phyloP scores from a whole-genome alignment of 2,329 filamentous ascomycete genomes.

The Colletotrichum zoysiae region DNA sequence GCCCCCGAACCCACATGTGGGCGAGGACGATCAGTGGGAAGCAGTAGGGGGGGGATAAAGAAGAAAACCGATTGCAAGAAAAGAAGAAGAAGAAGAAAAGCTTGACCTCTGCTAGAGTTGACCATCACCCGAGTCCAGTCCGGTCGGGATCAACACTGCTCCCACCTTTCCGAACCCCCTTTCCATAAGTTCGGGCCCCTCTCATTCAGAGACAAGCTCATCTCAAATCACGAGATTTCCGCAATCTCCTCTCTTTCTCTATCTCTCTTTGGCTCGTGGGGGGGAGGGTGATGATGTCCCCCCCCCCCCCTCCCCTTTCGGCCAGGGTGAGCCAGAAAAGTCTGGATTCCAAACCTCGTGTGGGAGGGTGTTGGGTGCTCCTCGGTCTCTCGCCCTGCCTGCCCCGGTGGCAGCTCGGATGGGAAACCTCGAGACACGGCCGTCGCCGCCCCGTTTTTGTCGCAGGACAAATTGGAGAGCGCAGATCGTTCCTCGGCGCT shows the following conservation, averaged over 20 bases:
- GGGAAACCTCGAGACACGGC: too few relatives aligned
- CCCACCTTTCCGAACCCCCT: background rate
- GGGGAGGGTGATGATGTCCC: too few relatives aligned
- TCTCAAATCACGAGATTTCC: conserved; percentile 7
- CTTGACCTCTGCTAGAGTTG: background rate
- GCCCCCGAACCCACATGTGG: background rate
- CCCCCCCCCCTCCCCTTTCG: background rate
- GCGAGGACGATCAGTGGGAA: background rate
- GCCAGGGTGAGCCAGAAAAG: conserved; percentile 17
- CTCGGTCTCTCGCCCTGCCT: conserved; percentile 16
- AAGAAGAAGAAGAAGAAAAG: background rate
- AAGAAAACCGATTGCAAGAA: too few relatives aligned
- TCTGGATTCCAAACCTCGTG: background rate
- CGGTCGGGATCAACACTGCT: conserved; percentile 7
- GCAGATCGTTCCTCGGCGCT: conserved; percentile 5
- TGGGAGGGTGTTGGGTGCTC: background rate
- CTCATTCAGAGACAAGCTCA: conserved; percentile 6
- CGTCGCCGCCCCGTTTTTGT: background rate
- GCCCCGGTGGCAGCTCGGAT: background rate
- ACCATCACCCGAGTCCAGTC: conserved; percentile 4
- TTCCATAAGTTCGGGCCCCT: background rate
- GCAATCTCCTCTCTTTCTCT: background rate
- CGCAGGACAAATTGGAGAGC: background rate
- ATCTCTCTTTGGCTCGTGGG: background rate
- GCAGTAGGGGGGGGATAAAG: background rate